These are phyloP conservation scores for Inonotus obliquus DNA, from an alignment of 1,284 basidiomycete genomes.

Conservation along the genomic window DNA sequence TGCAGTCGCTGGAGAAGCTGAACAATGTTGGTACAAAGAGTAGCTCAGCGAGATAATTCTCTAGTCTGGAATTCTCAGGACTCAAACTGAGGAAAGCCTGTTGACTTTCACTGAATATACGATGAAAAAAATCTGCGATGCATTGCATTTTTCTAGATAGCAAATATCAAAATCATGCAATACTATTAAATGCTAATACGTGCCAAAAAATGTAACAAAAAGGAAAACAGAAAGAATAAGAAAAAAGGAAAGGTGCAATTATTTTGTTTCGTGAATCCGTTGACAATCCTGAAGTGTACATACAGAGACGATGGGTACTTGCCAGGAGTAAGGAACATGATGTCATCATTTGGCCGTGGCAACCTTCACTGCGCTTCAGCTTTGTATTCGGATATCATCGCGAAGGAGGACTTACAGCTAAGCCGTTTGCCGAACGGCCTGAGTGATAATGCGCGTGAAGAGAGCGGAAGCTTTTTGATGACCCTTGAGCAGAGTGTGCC, in stretches of 20 bases:
- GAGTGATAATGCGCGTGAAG: slow-evolving; percentile 39
- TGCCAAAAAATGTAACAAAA: slow-evolving; percentile 3
- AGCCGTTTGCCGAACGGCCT: slow-evolving; percentile 37
- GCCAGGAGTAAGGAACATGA: background rate
- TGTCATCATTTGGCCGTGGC: slow-evolving; percentile 9
- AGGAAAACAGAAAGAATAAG: background rate
- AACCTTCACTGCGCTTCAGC: background rate
- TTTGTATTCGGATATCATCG: background rate
- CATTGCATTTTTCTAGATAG: no score
- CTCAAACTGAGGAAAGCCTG: no score
- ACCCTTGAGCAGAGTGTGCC: slow-evolving; percentile 31
- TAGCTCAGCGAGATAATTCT: no score
- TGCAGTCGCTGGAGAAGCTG: no score
- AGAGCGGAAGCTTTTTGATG: slow-evolving; percentile 36
- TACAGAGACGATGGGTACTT: background rate
- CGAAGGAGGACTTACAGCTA: slow-evolving; percentile 22
- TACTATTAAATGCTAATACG: background rate
- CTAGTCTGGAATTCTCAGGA: no score
- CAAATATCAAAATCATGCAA: background rate
- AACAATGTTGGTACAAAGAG: no score
- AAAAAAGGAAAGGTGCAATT: background rate
- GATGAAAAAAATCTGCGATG: no score
- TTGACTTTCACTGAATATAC: no score
- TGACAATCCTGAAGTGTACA: background rate
- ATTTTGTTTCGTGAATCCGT: background rate